Base-by-base conservation (phyloP, 371 early-diverging fungal genomes). In the Batkoa obscura region DNA sequence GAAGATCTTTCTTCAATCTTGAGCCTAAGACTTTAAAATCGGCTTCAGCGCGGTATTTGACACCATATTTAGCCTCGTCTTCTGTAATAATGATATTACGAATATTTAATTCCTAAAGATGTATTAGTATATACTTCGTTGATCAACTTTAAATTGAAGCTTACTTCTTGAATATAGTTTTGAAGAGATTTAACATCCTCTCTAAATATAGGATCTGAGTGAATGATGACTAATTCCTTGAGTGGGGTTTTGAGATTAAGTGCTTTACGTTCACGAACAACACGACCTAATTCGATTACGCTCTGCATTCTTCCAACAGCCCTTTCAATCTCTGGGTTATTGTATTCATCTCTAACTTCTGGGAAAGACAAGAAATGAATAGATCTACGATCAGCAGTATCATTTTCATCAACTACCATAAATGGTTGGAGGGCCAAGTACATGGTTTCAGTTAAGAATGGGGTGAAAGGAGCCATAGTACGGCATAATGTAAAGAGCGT, bases 401-500 rank as follows among this genome's bases (percentile, higher is more conserved):
- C 61, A 57, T 59, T 52, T 51, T 70, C 64, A 55, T 70, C 70
- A 57, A 73, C 66, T 50, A 78, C 79, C 55, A 90, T 61, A 65
- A 82, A 89, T 30, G 57, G 71, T 71, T 81, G 84, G 59, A 98
- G 75, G 58, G 80, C 80, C 72, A 94, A 98, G 73, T 92, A 99
- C 83, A 94, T 94, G 74, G 78, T 88, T 78, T 99, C 99, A 52
- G 88, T 79, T 70, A 99, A 75, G 82, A 92, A 99, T 13, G 99
- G 99, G 32, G 98, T 92, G 78, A 99, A 99, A 33, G 99, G 92
- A 42, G 98, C 86, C 98, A 99, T 94, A 64, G 89, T 76, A 55
- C 82, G 81, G 65, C 86, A 82, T 66, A 99, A 70, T 8, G 89
- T 90, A 65, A 81, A 82, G 46, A 99, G 71, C 9, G 98, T 89